Percentiles rank a stretch among this genome's conserved stretches.
Conservation (phyloP, 345 rosid species). For the Lepidium sativum region DNA sequence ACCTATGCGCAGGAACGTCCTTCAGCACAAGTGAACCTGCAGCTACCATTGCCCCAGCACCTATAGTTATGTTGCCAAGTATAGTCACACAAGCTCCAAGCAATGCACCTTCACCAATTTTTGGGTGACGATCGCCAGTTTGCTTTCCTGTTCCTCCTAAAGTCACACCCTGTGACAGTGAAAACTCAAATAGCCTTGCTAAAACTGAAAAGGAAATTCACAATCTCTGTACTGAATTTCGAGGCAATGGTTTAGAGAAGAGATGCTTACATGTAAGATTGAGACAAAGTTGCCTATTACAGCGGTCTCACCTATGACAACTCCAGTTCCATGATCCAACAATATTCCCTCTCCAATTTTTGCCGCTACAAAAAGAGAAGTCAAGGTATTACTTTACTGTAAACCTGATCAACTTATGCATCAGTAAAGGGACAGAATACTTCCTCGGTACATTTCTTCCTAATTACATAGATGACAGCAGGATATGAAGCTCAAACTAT, state of each 20-base stretch:
- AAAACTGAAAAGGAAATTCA: background rate
- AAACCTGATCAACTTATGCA: background rate
- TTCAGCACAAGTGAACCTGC: slow-evolving; percentile 77
- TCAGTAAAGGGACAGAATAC: background rate
- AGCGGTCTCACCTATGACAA: slow-evolving; percentile 91
- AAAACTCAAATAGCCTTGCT: background rate
- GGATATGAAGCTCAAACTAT: background rate
- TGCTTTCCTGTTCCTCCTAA: slow-evolving; percentile 88
- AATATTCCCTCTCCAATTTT: slow-evolving; percentile 80
- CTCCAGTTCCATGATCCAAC: slow-evolving; percentile 87
- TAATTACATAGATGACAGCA: background rate
- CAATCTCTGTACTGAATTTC: background rate
- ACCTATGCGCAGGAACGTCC: slow-evolving; percentile 41
- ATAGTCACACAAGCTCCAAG: slow-evolving; percentile 73
- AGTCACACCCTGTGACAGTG: slow-evolving; percentile 55
- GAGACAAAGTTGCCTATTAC: slow-evolving; percentile 72
- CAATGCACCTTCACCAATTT: slow-evolving; percentile 75
- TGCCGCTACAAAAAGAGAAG: slow-evolving; percentile 49
- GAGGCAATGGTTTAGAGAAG: background rate
- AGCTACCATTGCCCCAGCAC: slow-evolving; percentile 87
- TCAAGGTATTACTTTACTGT: background rate
- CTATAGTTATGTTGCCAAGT: slow-evolving; percentile 74
- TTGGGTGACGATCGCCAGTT: slow-evolving; percentile 79
- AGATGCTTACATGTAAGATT: slow-evolving; percentile 63
- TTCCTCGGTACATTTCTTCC: background rate